Evolutionary conservation across 2,329 filamentous ascomycete genomes (phyloP), one percentile per base, ranked within the genome.

Genomic region (Ilyonectria mors-panacis): DNA sequence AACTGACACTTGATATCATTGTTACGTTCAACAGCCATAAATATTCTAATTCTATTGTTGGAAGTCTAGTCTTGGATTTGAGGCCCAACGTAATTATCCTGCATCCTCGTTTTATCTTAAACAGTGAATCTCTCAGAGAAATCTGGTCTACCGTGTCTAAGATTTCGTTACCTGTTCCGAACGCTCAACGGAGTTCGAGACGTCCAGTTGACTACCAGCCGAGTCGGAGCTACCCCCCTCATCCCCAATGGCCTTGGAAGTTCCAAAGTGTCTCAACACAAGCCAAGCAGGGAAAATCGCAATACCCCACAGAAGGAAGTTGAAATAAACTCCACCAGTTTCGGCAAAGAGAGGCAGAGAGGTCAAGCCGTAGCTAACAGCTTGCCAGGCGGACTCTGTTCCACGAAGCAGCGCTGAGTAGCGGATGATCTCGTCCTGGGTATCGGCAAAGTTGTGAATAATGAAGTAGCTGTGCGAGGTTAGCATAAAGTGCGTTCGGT

Each of bases 311-410:
- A 94, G 81, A 0, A 81, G 87, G 75, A 93, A 93, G 73, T 93
- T 94, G 73, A 93, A 81, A 75, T 94, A 94, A 0, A 93, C 85
- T 17, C 85, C 89, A 3, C 91, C 92, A 3, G 92, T 85, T 56
- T 90, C 81, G 2, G 87, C 91, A 77, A 94, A 91, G 6, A 92
- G 77, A 0, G 82, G 80, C 10, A 93, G 71, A 3, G 89, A 90
- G 9, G 86, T 88, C 0, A 93, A 78, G 0, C 92, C 92, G 66
- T 94, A 94, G 73, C 90, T 92, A 17, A 94, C 80, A 7, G 91
- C 92, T 76, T 94, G 92, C 81, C 90, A 91, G 0, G 90, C 92
- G 1, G 90, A 93, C 78, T 94, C 92, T 0, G 90, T 92, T 1
- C 90, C 92, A 62, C 92, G 85, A 3, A 94, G 82, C 13, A 94